Percentiles rank a stretch among this genome's conserved stretches.
These are phyloP conservation scores for Pistacia integerrima DNA, from an alignment of 345 rosid genomes.

Conservation along the genomic window DNA sequence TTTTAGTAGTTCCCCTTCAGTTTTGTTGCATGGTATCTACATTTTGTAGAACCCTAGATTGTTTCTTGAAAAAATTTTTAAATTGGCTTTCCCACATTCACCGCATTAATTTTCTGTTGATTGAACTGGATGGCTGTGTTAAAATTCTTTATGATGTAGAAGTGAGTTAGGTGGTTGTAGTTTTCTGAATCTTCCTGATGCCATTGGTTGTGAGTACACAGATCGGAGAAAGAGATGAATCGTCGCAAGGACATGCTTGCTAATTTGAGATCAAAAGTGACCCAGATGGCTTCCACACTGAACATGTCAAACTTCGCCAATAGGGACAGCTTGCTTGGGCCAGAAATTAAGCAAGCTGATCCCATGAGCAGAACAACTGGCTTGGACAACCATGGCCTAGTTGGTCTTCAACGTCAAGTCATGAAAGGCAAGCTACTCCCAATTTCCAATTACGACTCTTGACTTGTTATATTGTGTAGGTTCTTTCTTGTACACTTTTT, in stretches of 20 bases:
- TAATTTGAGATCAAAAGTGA: conserved; percentile 71
- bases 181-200: conserved; percentile 2
- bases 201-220: conserved; percentile 26
- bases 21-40: neutral
- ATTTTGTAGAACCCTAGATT: neutral
- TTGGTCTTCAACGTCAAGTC: conserved; percentile 85
- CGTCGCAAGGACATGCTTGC: conserved; percentile 87
- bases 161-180: neutral
- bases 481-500: neutral
- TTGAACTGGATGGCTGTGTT: neutral
- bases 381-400: conserved; percentile 83
- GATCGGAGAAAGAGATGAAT: conserved; percentile 95
- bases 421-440: conserved; percentile 71
- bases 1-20: too few species aligned
- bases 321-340: conserved; percentile 82
- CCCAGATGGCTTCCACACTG: conserved; percentile 80
- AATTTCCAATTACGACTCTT: neutral
- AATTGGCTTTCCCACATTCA: neutral
- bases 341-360: conserved; percentile 71
- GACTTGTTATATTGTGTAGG: neutral
- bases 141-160: neutral
- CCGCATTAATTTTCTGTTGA: neutral
- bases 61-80: neutral
- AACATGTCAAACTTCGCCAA: conserved; percentile 84
- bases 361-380: conserved; percentile 57